Percentiles rank a stretch among this genome's conserved stretches.
These are phyloP conservation scores for Russula sp. DNA, from an alignment of 768 basidiomycete genomes.

Conservation along the genomic window DNA sequence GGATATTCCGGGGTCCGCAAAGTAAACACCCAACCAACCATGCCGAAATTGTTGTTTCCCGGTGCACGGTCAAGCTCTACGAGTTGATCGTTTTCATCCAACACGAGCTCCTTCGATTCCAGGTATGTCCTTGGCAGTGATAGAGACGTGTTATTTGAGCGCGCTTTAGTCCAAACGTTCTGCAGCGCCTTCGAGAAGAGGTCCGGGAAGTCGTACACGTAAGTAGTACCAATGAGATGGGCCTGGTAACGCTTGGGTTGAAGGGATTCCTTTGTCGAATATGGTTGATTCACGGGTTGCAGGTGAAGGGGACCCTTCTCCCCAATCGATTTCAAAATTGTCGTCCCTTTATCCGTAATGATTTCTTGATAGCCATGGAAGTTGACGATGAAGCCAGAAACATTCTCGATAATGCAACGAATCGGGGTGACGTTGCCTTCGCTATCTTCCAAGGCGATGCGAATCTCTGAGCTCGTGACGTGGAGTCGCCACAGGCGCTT, in stretches of 20 bases:
- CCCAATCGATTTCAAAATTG: conserved; percentile 96
- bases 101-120: conserved; percentile 83
- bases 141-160: conserved; percentile 60
- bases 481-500: conserved; percentile 98
- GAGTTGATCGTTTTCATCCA: conserved; percentile 90
- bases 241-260: conserved; percentile 99
- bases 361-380: conserved; percentile 99
- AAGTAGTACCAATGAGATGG: conserved; percentile 96
- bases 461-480: conserved; percentile 96
- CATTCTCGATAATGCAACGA: conserved; percentile 97
- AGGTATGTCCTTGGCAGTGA: conserved; percentile 74
- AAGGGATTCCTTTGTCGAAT: conserved; percentile 95
- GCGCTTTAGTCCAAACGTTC: conserved; percentile 83
- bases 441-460: conserved; percentile 89
- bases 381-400: conserved; percentile 98
- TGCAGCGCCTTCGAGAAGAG: conserved; percentile 96
- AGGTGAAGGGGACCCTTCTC: conserved; percentile 96
- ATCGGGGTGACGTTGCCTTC: conserved; percentile 96
- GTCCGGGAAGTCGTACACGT: conserved; percentile 99
- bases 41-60: conserved; percentile 93
- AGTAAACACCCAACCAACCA: conserved; percentile 98
- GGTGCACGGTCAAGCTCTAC: conserved; percentile 88
- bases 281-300: conserved; percentile 89
- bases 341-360: conserved; percentile 90
- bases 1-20: conserved; percentile 91